Evolutionary conservation across 257 asterid genomes (phyloP), one percentile per base, ranked within the genome.

Genomic region (Solanum habrochaites): DNA sequence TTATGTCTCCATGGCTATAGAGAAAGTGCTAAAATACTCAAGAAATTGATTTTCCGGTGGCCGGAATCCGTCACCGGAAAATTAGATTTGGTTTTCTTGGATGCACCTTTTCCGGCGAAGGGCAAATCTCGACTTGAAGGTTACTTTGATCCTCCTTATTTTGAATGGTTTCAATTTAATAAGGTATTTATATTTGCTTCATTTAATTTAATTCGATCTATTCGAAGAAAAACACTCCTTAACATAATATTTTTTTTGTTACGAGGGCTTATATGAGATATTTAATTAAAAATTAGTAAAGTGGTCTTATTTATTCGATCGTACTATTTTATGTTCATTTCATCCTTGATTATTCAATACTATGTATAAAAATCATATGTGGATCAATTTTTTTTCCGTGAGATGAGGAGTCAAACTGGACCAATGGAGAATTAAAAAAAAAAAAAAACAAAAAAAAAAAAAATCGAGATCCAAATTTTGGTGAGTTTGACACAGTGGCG

Each of bases 1-100:
- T 74, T 91, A 0, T 90, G 92, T 85, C 92, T 91, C 31, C 93
- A 89, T 84, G 88, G 90, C 29, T 90, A 87, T 73, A 87, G 92
- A 84, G 89, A 85, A 21, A 91, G 90, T 82, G 92, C 47, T 31
- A 74, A 86, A 56, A 88, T 90, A 73, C 89, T 91, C 81, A 43
- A 86, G 88, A 88, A 87, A 71, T 40, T 77, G 9, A 39, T 90
- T 8, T 8, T 43, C 74, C 89, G 88, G 49, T 91, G 92, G 93
- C 90, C 92, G 60, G 88, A 87, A 31, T 56, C 78, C 21, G 43
- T 90, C 56, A 31, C 85, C n/a, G 56, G 88, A 23, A 83, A 74
- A 43, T 49, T 91, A 27, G 92, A 90, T 71, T 85, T 88, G 49
- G 89, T 87, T 32, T 91, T 90, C 27, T 49, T 70, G 27, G 91